These are phyloP conservation scores for Aspergillus pseudoviridinutans DNA, from an alignment of 2,329 filamentous ascomycete genomes.

Conservation along the genomic window DNA sequence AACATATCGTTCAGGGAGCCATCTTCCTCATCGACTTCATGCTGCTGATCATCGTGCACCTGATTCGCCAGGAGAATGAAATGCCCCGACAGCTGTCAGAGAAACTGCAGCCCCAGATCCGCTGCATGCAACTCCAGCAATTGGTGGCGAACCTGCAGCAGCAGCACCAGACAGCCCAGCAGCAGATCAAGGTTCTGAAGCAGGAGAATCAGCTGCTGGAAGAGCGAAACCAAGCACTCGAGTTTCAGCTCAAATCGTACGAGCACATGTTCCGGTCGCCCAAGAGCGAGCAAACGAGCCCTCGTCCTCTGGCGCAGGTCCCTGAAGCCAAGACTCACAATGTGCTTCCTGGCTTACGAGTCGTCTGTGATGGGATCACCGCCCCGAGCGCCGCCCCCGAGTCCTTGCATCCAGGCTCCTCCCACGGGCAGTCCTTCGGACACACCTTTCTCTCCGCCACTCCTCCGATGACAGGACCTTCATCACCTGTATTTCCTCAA, in stretches of 20 bases:
- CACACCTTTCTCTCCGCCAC: slow-evolving; percentile 29
- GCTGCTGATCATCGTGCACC: slow-evolving; percentile 32
- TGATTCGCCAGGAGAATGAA: slow-evolving; percentile 34
- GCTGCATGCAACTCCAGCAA: slow-evolving; percentile 39
- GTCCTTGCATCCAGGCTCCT: slow-evolving; percentile 20
- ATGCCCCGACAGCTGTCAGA: slow-evolving; percentile 34
- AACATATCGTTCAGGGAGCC: slow-evolving; percentile 38
- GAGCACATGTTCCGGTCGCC: slow-evolving; percentile 37
- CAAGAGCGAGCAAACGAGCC: slow-evolving; percentile 28
- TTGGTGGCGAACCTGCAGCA: slow-evolving; percentile 32
- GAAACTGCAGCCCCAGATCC: slow-evolving; percentile 36
- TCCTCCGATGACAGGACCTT: slow-evolving; percentile 32
- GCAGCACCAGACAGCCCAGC: slow-evolving; percentile 32
- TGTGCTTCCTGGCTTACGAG: slow-evolving; percentile 33
- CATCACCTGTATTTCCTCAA: slow-evolving; percentile 31
- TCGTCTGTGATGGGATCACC: slow-evolving; percentile 33
- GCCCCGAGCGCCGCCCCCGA: slow-evolving; percentile 19
- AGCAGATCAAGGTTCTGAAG: slow-evolving; percentile 31
- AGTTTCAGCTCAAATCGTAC: slow-evolving; percentile 37
- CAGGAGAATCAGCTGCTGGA: slow-evolving; percentile 33
- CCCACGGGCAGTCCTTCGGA: slow-evolving; percentile 22
- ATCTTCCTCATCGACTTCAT: slow-evolving; percentile 39
- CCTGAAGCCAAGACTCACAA: slow-evolving; percentile 29
- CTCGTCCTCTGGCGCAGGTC: slow-evolving; percentile 22
- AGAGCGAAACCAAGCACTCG: slow-evolving; percentile 34